phyloP scores from a whole-genome alignment of 371 early-diverging fungal genomes.

The Entomophthora muscae region DNA sequence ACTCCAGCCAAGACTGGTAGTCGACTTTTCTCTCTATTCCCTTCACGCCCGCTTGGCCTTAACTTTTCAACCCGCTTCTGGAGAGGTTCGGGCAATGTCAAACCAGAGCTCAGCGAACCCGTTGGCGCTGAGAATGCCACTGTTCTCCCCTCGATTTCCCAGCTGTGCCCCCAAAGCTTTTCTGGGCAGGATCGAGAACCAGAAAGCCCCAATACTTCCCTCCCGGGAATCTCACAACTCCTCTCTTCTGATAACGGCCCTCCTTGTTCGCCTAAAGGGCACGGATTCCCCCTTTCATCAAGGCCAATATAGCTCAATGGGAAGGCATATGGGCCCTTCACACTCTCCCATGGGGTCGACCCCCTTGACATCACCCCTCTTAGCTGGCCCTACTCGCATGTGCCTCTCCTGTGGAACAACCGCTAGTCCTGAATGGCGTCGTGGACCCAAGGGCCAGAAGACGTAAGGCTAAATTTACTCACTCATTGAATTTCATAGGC shows the following conservation, averaged over 20 bases:
- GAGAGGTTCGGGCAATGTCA: neutral
- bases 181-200: neutral
- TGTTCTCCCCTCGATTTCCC: neutral
- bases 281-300: neutral
- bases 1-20: neutral
- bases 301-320: neutral
- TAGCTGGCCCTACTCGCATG: neutral
- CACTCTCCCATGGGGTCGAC: neutral
- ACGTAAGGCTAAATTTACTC: conserved; percentile 11
- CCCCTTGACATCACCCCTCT: conserved; percentile 2
- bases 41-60: neutral
- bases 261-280: neutral
- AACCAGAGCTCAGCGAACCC: neutral
- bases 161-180: neutral
- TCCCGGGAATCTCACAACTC: neutral
- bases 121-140: neutral
- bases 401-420: conserved; percentile 29
- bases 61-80: neutral
- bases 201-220: neutral
- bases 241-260: neutral
- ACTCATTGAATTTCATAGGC: conserved; percentile 11
- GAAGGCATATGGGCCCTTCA: neutral
- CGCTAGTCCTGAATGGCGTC: conserved; percentile 53
- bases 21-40: neutral
- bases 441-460: conserved; percentile 54